Evolutionary conservation across 2,329 filamentous ascomycete species (phyloP).

Genomic region (Ophiognomonia clavigignenti-juglandacearum): DNA sequence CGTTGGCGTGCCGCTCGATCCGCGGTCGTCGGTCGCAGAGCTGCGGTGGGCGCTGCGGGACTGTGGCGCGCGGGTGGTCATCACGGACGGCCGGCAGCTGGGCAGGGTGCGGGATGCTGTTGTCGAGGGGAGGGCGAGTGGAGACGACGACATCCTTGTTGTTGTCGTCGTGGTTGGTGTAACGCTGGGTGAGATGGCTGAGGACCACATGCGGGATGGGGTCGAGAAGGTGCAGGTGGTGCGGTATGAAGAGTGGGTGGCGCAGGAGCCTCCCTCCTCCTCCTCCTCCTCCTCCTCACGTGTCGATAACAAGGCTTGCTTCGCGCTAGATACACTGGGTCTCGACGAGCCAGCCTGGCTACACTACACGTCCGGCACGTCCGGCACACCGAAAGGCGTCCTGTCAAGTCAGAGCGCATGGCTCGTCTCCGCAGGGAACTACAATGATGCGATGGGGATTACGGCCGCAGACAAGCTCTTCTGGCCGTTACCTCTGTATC

Average conservation of each 20-base stretch:
- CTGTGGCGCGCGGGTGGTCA: not conserved
- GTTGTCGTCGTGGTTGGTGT: too few species aligned
- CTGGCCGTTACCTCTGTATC: conserved; percentile 2
- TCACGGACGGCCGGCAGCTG: conserved; percentile 1
- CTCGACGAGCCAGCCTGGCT: not conserved
- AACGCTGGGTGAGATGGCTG: too few species aligned
- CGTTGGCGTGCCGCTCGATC: not conserved
- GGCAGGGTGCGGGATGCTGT: not conserved
- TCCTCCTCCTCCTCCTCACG: not conserved
- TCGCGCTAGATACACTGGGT: too few species aligned
- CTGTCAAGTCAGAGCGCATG: not conserved
- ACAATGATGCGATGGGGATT: not conserved
- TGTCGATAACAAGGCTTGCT: not conserved
- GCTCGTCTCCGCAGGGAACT: not conserved
- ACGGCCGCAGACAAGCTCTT: not conserved
- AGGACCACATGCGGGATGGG: too few species aligned
- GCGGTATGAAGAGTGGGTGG: not conserved
- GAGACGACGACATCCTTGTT: not conserved
- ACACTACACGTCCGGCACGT: conserved; percentile 5
- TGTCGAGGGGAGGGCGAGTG: not conserved
- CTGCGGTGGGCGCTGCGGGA: not conserved
- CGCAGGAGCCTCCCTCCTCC: not conserved
- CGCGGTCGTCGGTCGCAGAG: not conserved
- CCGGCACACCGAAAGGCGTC: not conserved
- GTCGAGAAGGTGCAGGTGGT: not conserved